Evolutionary conservation across 805 yeast species (phyloP), one percentile per base, ranked within the genome.

Genomic region (Cyberlindnera maritima): DNA sequence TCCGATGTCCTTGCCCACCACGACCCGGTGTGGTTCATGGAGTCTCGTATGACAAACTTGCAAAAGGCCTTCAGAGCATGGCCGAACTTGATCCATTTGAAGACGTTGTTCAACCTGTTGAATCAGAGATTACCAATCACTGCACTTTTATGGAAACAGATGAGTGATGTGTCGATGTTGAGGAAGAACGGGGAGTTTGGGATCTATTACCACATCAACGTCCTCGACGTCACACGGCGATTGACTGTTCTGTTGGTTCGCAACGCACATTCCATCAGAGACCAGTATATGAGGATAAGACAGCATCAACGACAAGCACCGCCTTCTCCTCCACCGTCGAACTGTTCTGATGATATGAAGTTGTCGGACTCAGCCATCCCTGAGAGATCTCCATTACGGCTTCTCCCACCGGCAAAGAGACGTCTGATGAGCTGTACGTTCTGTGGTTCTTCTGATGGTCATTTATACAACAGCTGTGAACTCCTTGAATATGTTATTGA

Each of bases 161-260:
- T 42, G 45, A 21, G 21, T 14, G 45, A 42, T 15, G 19, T 34
- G 17, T 17, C 34, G 3, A 36, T 36, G 28, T 31, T 42, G 36
- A 35, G 45, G 11, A 42, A 42, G 33, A 42, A 11, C 21, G 45
- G 45, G 3, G 45, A 42, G 40, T 42, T 42, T 36, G 45, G 45
- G 12, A 35, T 42, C 15, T 42, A 25, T 15, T 42, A 42, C 29
- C 45, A 42, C 17, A 29, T n/a, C 10, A 36, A 42, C 21, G 40
- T 42, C 6, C 40, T 42, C 4, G 45, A 35, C 13, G 45, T 21
- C 12, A 20, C 29, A 23, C 28, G 45, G 14, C 28, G 40, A 29
- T 36, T 42, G 6, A 42, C 45, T 3, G 39, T 28, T 4, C 39
- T 42, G 8, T 34, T 42, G 18, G 45, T 42, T 3, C 28, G 21